A percentile compares a stretch with the other conserved stretches of the same genome.
Evolutionary conservation across 768 basidiomycete genomes (phyloP).

Genomic region (Mycena olivaceomarginata): DNA sequence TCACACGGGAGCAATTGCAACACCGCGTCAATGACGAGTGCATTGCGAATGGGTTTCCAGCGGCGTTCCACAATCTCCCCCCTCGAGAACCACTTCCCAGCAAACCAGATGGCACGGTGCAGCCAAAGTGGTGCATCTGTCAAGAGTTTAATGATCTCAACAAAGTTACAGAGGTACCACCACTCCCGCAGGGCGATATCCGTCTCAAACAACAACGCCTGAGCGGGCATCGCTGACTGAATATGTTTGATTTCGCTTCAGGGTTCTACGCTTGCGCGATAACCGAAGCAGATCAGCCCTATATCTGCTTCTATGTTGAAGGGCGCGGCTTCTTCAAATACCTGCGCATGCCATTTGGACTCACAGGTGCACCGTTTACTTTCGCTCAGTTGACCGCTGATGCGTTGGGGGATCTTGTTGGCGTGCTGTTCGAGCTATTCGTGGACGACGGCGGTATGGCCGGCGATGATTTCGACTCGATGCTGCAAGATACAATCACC

Average conservation of each 20-base stretch:
- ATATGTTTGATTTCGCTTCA: constrained; percentile 59
- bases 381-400: constrained; percentile 46
- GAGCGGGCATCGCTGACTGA: constrained; percentile 57
- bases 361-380: constrained; percentile 59
- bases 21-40: constrained; percentile 38
- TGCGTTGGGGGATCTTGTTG: constrained; percentile 50
- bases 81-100: neutral
- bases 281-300: constrained; percentile 46
- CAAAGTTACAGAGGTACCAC: neutral
- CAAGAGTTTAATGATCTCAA: constrained; percentile 1
- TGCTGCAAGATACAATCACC: constrained; percentile 19
- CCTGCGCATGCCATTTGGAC: constrained; percentile 60
- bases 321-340: constrained; percentile 60
- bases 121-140: neutral
- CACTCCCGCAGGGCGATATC: constrained; percentile 52
- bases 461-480: constrained; percentile 26
- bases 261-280: constrained; percentile 57
- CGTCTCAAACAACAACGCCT: constrained; percentile 58
- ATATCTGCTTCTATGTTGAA: constrained; percentile 60
- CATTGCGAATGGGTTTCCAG: neutral
- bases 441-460: constrained; percentile 28
- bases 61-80: neutral
- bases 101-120: neutral
- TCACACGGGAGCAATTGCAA: constrained; percentile 30
- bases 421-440: constrained; percentile 31